Percentiles rank a stretch among this genome's conserved stretches.
Evolutionary conservation across 1,139 yeast species (phyloP).

Genomic region (Kurtzmaniella natalensis): DNA sequence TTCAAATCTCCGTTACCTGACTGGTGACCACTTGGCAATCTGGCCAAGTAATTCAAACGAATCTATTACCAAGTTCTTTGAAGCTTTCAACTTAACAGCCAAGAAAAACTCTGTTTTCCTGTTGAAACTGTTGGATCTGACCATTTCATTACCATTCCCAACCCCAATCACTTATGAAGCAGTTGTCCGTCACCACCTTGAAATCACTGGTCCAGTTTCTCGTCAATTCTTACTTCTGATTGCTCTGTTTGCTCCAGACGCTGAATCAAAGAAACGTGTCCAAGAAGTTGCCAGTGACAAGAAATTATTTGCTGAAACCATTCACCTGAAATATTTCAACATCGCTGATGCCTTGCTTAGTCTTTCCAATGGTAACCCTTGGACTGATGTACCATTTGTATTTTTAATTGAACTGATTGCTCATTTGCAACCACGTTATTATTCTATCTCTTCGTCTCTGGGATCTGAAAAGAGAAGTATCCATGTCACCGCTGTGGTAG

Average conservation of each 20-base stretch:
- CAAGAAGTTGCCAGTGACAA: conserved; percentile 64
- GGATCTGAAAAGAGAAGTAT: conserved; percentile 68
- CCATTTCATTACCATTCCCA: conserved; percentile 73
- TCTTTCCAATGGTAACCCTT: conserved; percentile 58
- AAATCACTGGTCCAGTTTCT: conserved; percentile 89
- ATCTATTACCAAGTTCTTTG: conserved; percentile 60
- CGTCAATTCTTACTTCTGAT: conserved; percentile 80
- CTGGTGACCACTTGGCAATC: conserved; percentile 94
- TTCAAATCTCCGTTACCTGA: conserved; percentile 76
- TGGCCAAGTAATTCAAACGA: conserved; percentile 90
- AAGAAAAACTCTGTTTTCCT: conserved; percentile 56
- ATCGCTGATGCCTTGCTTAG: conserved; percentile 69
- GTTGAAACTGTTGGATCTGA: conserved; percentile 70
- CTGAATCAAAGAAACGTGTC: conserved; percentile 49
- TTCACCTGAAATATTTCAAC: conserved; percentile 60
- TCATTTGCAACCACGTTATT: conserved; percentile 89
- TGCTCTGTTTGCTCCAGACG: conserved; percentile 78
- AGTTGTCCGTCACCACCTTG: conserved; percentile 80
- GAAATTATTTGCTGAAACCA: conserved; percentile 57
- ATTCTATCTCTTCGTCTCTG: conserved; percentile 92
- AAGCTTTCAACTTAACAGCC: conserved; percentile 56
- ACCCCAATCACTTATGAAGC: conserved; percentile 89
- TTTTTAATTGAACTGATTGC: conserved; percentile 78
- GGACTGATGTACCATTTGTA: conserved; percentile 79
- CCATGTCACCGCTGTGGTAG: conserved; percentile 91